A percentile compares a stretch with the other conserved stretches of the same genome.
Conservation (phyloP, 2,329 filamentous ascomycete genomes). For the Pseudogymnoascus sp. region DNA sequence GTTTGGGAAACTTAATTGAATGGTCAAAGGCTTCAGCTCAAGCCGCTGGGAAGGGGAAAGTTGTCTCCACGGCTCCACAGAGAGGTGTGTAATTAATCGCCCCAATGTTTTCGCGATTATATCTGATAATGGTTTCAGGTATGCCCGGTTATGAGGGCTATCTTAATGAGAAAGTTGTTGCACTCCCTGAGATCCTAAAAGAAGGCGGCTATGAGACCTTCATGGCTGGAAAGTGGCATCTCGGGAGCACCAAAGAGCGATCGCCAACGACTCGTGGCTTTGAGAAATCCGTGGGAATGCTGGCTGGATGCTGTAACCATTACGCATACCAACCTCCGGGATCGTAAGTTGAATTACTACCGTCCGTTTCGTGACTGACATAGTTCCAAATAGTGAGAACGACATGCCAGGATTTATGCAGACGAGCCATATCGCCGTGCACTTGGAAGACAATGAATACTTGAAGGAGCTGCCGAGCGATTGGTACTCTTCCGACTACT, state of each 20-base stretch:
- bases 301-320: constrained; percentile 43
- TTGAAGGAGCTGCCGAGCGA: constrained; percentile 30
- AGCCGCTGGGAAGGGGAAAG: constrained; percentile 12
- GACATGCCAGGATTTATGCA: constrained; percentile 29
- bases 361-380: neutral
- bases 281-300: constrained; percentile 42
- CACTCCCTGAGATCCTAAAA: constrained; percentile 41
- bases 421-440: constrained; percentile 30
- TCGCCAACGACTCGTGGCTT: constrained; percentile 43
- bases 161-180: constrained; percentile 42
- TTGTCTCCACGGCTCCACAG: constrained; percentile 6
- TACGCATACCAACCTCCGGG: constrained; percentile 28
- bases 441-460: constrained; percentile 6
- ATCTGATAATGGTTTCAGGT: constrained; percentile 35
- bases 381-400: neutral
- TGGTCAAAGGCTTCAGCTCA: constrained; percentile 36
- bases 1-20: constrained; percentile 31
- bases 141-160: constrained; percentile 50
- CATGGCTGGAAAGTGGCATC: constrained; percentile 48
- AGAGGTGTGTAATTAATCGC: neutral
- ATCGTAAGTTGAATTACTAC: neutral
- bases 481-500: constrained; percentile 46
- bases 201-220: constrained; percentile 45
- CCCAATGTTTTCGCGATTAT: constrained; percentile 20
- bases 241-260: constrained; percentile 40